Percentiles rank a stretch among this genome's conserved stretches.
Evolutionary conservation across 371 early-diverging fungal species (phyloP).

Genomic region (Syncephalis plumigaleata): DNA sequence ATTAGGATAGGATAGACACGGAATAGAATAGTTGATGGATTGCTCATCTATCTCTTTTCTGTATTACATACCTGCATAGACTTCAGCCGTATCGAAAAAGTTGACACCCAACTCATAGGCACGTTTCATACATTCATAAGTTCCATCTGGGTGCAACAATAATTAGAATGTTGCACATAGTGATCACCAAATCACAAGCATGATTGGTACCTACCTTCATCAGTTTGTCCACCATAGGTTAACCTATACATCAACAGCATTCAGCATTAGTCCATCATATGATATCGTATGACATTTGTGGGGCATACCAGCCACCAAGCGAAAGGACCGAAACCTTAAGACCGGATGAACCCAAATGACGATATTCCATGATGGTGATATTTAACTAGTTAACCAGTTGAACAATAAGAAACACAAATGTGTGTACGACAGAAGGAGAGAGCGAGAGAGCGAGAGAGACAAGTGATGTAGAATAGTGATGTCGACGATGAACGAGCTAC

Average conservation of each 20-base stretch:
- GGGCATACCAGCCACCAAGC: constrained; percentile 25
- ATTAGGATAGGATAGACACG: no score
- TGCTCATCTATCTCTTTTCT: no score
- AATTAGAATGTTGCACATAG: background rate
- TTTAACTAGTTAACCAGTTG: no score
- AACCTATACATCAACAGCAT: constrained; percentile 23
- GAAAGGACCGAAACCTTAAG: constrained; percentile 46
- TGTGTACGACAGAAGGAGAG: no score
- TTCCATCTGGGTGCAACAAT: constrained; percentile 16
- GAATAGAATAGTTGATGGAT: no score
- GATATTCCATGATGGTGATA: constrained; percentile 86
- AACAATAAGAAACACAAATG: no score
- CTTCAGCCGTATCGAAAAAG: constrained; percentile 70
- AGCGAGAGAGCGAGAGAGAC: no score
- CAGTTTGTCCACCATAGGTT: constrained; percentile 31
- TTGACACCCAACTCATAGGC: constrained; percentile 65
- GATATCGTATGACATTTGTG: background rate
- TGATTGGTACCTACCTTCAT: constrained; percentile 5
- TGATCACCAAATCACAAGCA: background rate
- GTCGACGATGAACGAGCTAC: no score
- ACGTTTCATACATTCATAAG: constrained; percentile 46
- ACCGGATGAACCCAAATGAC: constrained; percentile 61
- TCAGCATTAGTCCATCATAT: no score
- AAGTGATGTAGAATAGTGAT: no score
- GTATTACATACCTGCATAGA: constrained; percentile 28